Percentiles rank a stretch among this genome's conserved stretches.
Conservation (phyloP, 2,329 filamentous ascomycete genomes). For the Lasiodiplodia hormozganensis region DNA sequence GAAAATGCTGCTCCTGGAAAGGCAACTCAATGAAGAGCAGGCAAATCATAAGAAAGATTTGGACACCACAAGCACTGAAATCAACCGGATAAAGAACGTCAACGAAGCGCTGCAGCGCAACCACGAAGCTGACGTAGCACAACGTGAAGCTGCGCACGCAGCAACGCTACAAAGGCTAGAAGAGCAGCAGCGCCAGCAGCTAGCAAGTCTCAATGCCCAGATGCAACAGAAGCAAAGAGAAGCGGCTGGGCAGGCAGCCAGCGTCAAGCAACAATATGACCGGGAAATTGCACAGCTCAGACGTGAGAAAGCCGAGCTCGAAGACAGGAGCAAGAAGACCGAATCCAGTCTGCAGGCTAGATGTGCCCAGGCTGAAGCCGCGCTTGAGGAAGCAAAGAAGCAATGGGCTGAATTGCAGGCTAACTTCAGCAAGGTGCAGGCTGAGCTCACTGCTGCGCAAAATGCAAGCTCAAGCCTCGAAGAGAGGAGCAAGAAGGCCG, state of each 20-base stretch:
- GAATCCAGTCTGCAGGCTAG: conserved; percentile 38
- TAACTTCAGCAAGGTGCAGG: conserved; percentile 44
- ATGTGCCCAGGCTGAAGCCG: conserved; percentile 29
- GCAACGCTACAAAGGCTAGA: conserved; percentile 50
- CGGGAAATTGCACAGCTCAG: conserved; percentile 40
- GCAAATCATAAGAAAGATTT: conserved; percentile 73
- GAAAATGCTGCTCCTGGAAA: conserved; percentile 61
- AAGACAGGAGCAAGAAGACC: conserved; percentile 35
- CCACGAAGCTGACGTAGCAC: conserved; percentile 71
- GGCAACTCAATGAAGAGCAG: conserved; percentile 73
- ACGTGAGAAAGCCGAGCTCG: conserved; percentile 37
- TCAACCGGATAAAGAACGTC: conserved; percentile 65
- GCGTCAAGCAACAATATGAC: conserved; percentile 44
- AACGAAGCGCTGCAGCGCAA: conserved; percentile 75
- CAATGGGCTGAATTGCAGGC: conserved; percentile 53
- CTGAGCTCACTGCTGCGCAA: conserved; percentile 31
- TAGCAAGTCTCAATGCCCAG: conserved; percentile 45
- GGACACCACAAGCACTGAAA: conserved; percentile 52
- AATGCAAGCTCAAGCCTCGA: conserved; percentile 28
- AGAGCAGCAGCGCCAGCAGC: conserved; percentile 55
- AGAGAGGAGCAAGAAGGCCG: conserved; percentile 25
- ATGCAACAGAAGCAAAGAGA: conserved; percentile 43
- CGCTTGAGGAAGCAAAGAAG: conserved; percentile 22
- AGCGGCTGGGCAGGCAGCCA: conserved; percentile 36
- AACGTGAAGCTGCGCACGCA: conserved; percentile 48